These are phyloP conservation scores for Ophiostoma himal-ulmi DNA, from an alignment of 2,329 filamentous ascomycete genomes.

Conservation along the genomic window DNA sequence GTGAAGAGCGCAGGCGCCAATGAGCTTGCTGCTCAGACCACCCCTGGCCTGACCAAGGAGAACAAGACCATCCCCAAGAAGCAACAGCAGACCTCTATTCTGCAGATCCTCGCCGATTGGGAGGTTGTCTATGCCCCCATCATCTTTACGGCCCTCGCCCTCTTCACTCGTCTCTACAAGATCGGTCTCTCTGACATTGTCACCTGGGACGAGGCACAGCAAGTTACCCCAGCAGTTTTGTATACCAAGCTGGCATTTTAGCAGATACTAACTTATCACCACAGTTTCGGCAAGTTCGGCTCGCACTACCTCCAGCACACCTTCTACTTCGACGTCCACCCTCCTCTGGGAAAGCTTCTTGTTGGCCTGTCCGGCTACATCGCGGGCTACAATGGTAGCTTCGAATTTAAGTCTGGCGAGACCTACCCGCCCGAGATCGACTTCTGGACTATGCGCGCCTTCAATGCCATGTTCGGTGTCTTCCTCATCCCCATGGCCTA, in stretches of 20 bases:
- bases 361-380: conserved; percentile 94
- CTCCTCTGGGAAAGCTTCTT: conserved; percentile 95
- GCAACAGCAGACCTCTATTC: conserved; percentile 47
- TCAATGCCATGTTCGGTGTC: conserved; percentile 93
- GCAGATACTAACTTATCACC: conserved; percentile 23
- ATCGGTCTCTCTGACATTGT: conserved; percentile 63
- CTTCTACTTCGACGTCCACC: conserved; percentile 89
- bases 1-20: conserved; percentile 36
- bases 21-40: conserved; percentile 34
- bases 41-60: conserved; percentile 46
- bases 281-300: conserved; percentile 90
- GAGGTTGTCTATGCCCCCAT: conserved; percentile 57
- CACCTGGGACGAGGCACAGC: conserved; percentile 64
- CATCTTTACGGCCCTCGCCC: conserved; percentile 55
- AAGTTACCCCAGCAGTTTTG: conserved; percentile 31
- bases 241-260: background rate
- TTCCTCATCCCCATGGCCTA: conserved; percentile 91
- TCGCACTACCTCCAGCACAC: conserved; percentile 98
- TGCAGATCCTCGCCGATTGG: conserved; percentile 59
- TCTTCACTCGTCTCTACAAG: conserved; percentile 64
- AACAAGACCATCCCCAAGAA: conserved; percentile 52
- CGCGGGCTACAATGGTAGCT: conserved; percentile 96
- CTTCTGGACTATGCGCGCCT: conserved; percentile 97
- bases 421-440: conserved; percentile 89
- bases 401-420: conserved; percentile 98